Base-by-base conservation (phyloP, 2,329 filamentous ascomycete species). In the Cadophora sp. region DNA sequence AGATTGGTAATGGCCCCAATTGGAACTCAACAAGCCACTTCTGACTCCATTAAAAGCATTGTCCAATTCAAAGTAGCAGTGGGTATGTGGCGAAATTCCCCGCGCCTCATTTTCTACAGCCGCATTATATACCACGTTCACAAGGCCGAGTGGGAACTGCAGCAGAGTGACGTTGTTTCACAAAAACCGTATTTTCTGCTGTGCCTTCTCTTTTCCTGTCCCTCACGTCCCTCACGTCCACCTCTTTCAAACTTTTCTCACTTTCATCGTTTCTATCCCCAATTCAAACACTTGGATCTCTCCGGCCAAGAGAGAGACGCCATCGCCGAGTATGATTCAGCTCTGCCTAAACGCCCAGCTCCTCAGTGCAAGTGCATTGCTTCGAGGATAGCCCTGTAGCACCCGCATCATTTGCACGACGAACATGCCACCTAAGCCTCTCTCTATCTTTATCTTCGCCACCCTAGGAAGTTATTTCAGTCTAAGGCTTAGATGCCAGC, bases 131-230 rank as follows among this genome's bases (percentile, higher is more conserved):
- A 2, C n/a, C 16, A 37, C 12, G 12, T 27, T 31, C 22, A 26
- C 59, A 62, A 27, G 40, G 37, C 59, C 40, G 37, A 62, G 43
- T 29, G 50, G 29, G 59, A 50, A 31, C 59, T 26, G 59, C 43
- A 29, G 51, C 26, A 27, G 31, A 40, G 34, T 24, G 31, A 48
- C 34, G 59, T 62, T 40, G 40, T 48, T 50, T 46, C 40, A 48
- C 40, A 62, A 50, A n/a, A 31, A 48, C 40, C 59, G 40, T 62
- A 62, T 50, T 34, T 16, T 55, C 27, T 55, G 50, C 26, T 62
- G 40, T 62, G 59, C 59, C 59, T n/a, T 50, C 24, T 14, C 26
- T 61, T 50, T 24, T 31, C 22, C 12, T 22, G n/a, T n/a, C n/a
- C n/a, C n/a, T n/a, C n/a, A n/a, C n/a, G n/a, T n/a, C n/a, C n/a